Percentiles rank a stretch among this genome's conserved stretches.
These are phyloP conservation scores for Aspergillus bombycis DNA, from an alignment of 2,329 filamentous ascomycete genomes.

Conservation along the genomic window DNA sequence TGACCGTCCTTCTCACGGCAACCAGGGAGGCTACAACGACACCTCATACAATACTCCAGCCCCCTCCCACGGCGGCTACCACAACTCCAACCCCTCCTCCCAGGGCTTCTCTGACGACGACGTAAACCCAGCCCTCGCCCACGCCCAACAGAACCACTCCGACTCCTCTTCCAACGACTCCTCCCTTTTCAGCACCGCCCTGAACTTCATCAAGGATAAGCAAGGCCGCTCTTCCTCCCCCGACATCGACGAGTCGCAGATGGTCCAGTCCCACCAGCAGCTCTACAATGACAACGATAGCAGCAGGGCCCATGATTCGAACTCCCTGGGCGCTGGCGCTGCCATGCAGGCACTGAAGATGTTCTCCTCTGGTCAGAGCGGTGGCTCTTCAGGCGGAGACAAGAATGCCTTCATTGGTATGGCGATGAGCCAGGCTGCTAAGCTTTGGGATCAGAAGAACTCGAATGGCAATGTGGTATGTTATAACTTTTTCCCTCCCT, in stretches of 20 bases:
- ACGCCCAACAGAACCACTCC: conserved; percentile 60
- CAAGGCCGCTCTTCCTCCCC: conserved; percentile 51
- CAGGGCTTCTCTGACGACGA: conserved; percentile 37
- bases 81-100: not conserved
- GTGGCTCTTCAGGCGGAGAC: conserved; percentile 44
- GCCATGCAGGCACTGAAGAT: conserved; percentile 68
- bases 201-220: conserved; percentile 55
- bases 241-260: conserved; percentile 65
- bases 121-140: conserved; percentile 56
- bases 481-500: conserved; percentile 19
- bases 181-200: conserved; percentile 58
- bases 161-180: conserved; percentile 52
- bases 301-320: conserved; percentile 49
- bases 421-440: conserved; percentile 85
- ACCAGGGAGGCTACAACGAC: conserved; percentile 5
- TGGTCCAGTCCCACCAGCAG: conserved; percentile 74
- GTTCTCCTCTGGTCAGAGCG: conserved; percentile 65
- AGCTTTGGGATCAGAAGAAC: conserved; percentile 68
- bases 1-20: not conserved
- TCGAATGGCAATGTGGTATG: conserved; percentile 58
- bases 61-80: not conserved
- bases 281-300: conserved; percentile 61
- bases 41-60: not conserved
- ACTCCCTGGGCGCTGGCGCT: conserved; percentile 47
- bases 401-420: conserved; percentile 82